A percentile compares a stretch with the other conserved stretches of the same genome.
Evolutionary conservation across 768 basidiomycete species (phyloP).

Genomic region (Boletus bicolor): DNA sequence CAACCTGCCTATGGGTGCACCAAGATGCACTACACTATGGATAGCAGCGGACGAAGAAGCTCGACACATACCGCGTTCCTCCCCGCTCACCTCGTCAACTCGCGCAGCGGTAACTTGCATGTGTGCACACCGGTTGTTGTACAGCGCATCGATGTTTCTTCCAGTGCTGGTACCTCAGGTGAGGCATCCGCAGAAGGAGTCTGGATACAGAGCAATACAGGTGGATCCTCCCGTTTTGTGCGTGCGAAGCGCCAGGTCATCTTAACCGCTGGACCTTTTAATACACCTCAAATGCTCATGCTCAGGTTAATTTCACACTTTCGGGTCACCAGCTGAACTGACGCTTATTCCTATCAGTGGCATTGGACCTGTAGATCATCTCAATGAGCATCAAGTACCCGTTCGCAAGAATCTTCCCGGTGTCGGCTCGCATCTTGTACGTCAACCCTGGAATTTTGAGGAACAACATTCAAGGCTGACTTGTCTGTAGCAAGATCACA

Average conservation of each 20-base stretch:
- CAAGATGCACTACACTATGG: constrained; percentile 1
- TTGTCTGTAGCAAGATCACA: constrained; percentile 37
- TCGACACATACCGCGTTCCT: constrained; percentile 16
- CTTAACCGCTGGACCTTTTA: constrained; percentile 36
- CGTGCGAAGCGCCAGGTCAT: constrained; percentile 25
- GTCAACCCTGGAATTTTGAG: not conserved
- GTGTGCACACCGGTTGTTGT: constrained; percentile 8
- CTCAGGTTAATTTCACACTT: constrained; percentile 17
- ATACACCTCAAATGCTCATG: constrained; percentile 42
- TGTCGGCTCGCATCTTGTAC: constrained; percentile 33
- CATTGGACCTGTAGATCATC: not conserved
- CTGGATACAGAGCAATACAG: not conserved
- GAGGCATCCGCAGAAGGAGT: not conserved
- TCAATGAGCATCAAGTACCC: not conserved
- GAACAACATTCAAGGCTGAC: not conserved
- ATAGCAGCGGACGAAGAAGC: constrained; percentile 7
- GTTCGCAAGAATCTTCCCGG: not conserved
- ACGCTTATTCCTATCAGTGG: not conserved
- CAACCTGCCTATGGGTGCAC: constrained; percentile 1
- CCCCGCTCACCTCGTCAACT: constrained; percentile 1
- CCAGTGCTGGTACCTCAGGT: not conserved
- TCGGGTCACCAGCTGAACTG: not conserved
- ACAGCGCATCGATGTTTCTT: not conserved
- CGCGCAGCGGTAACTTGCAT: constrained; percentile 6
- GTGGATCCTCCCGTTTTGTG: not conserved